Conservation (phyloP, 2,329 filamentous ascomycete species). For the Aspergillus ruber region DNA sequence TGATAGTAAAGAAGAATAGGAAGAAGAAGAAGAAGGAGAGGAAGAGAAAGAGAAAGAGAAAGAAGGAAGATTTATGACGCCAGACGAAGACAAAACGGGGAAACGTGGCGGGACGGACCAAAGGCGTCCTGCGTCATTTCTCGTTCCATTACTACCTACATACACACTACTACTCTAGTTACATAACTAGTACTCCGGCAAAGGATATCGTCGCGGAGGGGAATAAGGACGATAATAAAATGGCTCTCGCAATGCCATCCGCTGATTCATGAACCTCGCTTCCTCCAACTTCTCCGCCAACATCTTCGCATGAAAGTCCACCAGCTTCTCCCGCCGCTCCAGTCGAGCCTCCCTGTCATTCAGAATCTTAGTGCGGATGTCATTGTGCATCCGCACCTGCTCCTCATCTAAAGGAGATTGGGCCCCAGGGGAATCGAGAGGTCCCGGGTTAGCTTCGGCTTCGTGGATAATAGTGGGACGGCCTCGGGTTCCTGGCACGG, state of each 20-base stretch:
- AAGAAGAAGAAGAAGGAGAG: conserved; percentile 5
- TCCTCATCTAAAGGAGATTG: conserved; percentile 7
- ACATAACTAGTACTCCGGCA: conserved; percentile 1
- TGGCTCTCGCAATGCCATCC: conserved; percentile 13
- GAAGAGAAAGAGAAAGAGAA: conserved; percentile 5
- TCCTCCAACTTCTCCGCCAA: conserved; percentile 14
- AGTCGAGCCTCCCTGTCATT: conserved; percentile 21
- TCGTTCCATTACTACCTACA: background rate
- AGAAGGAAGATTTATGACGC: conserved; percentile 9
- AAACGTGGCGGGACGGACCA: background rate
- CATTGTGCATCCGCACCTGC: conserved; percentile 12
- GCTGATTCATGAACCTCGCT: conserved; percentile 7
- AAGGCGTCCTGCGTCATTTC: background rate
- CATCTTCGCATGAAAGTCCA: conserved; percentile 14
- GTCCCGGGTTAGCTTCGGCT: background rate
- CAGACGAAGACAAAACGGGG: conserved; percentile 3
- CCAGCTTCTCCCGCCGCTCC: conserved; percentile 17
- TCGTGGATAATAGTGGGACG: conserved; percentile 14
- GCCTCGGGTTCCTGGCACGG: conserved; percentile 9
- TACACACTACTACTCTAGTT: too few relatives aligned
- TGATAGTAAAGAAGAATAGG: conserved; percentile 4
- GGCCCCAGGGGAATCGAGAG: conserved; percentile 1
- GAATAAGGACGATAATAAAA: conserved; percentile 6
- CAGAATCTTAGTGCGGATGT: conserved; percentile 22
- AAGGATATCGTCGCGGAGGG: conserved; percentile 7